A percentile compares a stretch with the other conserved stretches of the same genome.
These are phyloP conservation scores for Vararia minispora DNA, from an alignment of 768 basidiomycete genomes.

Conservation along the genomic window DNA sequence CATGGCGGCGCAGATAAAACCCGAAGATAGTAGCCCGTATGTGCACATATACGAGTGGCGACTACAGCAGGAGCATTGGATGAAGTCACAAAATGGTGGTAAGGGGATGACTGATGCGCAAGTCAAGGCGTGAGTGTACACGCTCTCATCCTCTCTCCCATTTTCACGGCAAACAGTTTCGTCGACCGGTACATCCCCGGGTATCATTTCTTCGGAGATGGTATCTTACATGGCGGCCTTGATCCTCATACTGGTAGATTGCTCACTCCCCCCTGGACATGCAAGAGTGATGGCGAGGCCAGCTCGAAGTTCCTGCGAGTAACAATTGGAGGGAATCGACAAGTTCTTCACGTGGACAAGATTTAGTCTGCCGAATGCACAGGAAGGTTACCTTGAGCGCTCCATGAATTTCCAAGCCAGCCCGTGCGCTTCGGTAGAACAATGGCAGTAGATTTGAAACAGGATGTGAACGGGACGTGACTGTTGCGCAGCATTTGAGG, in stretches of 20 bases:
- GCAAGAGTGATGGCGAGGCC: conserved; percentile 23
- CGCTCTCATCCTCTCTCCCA: neutral
- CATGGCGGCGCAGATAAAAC: conserved; percentile 24
- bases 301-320: conserved; percentile 27
- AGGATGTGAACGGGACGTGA: too few species aligned
- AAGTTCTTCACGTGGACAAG: conserved; percentile 27
- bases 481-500: too few species aligned
- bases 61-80: conserved; percentile 77
- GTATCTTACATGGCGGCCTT: conserved; percentile 28
- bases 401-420: too few species aligned
- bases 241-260: conserved; percentile 9
- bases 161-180: conserved; percentile 38
- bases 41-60: conserved; percentile 79
- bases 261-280: conserved; percentile 30
- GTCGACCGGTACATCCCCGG: conserved; percentile 91
- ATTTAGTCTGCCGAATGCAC: too few species aligned
- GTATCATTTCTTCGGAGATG: conserved; percentile 76
- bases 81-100: conserved; percentile 81
- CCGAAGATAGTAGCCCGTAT: conserved; percentile 25
- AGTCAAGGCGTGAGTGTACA: conserved; percentile 35
- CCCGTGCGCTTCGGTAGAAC: too few species aligned
- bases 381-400: too few species aligned
- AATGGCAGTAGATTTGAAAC: too few species aligned
- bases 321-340: conserved; percentile 42
- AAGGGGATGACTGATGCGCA: conserved; percentile 80